These are phyloP conservation scores for Zygosaccharomyces bailii DNA, from an alignment of 805 yeast genomes.

Conservation along the genomic window DNA sequence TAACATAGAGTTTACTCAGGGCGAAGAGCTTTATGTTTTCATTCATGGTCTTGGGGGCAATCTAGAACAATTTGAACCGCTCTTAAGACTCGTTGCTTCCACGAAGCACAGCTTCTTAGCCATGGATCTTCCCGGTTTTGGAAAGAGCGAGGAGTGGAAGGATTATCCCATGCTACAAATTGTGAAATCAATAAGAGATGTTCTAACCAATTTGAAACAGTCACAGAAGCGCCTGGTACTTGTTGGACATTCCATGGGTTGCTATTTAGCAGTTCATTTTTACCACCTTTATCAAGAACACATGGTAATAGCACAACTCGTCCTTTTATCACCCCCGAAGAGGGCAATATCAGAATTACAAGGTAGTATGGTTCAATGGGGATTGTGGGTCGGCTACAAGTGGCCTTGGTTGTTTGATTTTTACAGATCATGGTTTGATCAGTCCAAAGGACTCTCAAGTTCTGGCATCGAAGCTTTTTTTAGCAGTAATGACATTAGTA, in stretches of 20 bases:
- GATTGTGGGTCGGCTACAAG: constrained; percentile 16
- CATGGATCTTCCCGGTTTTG: constrained; percentile 88
- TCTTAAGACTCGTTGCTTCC: constrained; percentile 55
- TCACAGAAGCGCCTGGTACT: constrained; percentile 9
- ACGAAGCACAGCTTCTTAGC: constrained; percentile 63
- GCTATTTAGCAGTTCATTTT: constrained; percentile 50
- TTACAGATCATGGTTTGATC: constrained; percentile 32
- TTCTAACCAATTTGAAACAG: constrained; percentile 5
- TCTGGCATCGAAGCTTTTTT: constrained; percentile 32
- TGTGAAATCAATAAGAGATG: constrained; percentile 14
- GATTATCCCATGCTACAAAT: constrained; percentile 24
- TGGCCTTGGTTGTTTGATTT: constrained; percentile 29
- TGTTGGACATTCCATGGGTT: constrained; percentile 72
- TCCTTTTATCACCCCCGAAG: constrained; percentile 51
- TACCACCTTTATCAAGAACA: constrained; percentile 33
- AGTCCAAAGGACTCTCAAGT: constrained; percentile 31
- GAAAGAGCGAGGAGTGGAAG: constrained; percentile 40
- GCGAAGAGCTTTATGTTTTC: constrained; percentile 46
- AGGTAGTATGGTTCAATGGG: constrained; percentile 18
- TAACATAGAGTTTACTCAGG: constrained; percentile 16
- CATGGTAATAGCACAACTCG: constrained; percentile 25
- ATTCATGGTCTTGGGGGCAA: constrained; percentile 93
- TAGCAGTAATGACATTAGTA: constrained; percentile 15
- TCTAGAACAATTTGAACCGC: constrained; percentile 75
- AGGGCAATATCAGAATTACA: constrained; percentile 20